Base-by-base conservation (phyloP, 805 yeast species). In the Schizosaccharomyces japonicus region DNA sequence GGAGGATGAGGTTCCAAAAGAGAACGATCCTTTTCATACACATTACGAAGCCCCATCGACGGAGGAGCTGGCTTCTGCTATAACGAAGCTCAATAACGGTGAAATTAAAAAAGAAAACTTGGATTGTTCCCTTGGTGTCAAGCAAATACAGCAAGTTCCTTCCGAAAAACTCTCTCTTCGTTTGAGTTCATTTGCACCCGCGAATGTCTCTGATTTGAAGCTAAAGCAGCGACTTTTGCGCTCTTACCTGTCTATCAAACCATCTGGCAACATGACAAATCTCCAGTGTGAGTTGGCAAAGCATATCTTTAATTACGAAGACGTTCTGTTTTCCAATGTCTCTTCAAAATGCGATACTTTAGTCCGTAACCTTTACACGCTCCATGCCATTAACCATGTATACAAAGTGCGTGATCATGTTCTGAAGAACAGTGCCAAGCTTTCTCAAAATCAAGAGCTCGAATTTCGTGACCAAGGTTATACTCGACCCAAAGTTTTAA, bases 391-490 rank as follows among this genome's bases (percentile, higher is more conserved):
- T 48, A 87, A 90, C 56, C 98, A 87, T 60, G 63, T 90, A 29
- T 72, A 67, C 63, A 84, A 85, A 61, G 82, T 95, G 0, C 71
- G 95, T 57, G 95, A 84, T 60, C 64, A 76, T n/a, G 71, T 87
- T 15, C 55, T 87, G 54, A 80, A 79, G 58, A 78, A 90, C 63
- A 83, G 78, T 54, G 70, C 72, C 46, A 74, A 73, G 54, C 53
- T 76, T 19, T 62, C 66, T 28, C 53, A 60, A 15, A 65, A 64
- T n/a, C 40, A 47, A 58, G 63, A 61, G 48, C 64, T 50, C 64
- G 92, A 82, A 55, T 68, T 70, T 52, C 66, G 93, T 49, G 98
- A 90, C 59, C 96, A 90, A 61, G 96, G 98, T 27, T 90, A 83
- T 59, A 85, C 95, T 0, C 70, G 96, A 52, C 94, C 98, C 1